Evolutionary conservation across 73 alveolate genomes (phyloP), one percentile per base, ranked within the genome.

Genomic region (Uronychia setigera): DNA sequence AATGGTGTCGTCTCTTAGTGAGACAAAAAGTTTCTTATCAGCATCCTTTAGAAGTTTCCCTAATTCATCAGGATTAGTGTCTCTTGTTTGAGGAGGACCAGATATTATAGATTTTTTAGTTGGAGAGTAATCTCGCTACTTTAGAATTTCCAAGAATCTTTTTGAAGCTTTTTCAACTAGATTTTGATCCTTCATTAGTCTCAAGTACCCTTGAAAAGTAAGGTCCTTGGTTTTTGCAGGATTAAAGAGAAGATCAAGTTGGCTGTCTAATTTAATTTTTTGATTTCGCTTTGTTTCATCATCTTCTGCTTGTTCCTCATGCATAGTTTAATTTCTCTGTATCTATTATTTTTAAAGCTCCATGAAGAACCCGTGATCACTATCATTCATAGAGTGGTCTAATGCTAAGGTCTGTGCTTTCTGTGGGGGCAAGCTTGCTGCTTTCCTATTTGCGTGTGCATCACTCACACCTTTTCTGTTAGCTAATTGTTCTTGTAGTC

Each of bases 21-120:
- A 77, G 32, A 79, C n/a, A 58, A 86, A 86, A 60, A 79, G 74
- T 27, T 86, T 80, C 32, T 86, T 86, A 77, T 86, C 92, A 13
- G 88, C 83, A 27, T 86, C 92, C 1, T 74, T 59, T 29, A 86
- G 80, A 1, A 79, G 77, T 25, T 59, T 13, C n/a, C 34, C 74
- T 26, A 86, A 27, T 25, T 86, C 92, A 0, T 85, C 74, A 1
- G 57, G 29, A 5, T 5, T 11, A 5, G 19, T 46, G 67, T 46
- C 67, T 19, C 19, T 46, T 5, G 67, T 46, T 46, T 46, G 67
- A 11, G 67, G 67, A 19, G 19, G 67, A 46, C n/a, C 19, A 11
- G 5, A 46, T 5, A 46, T 11, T 5, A 19, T 11, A 46, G 67
- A 46, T 19, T 46, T 46, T 19, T 46, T 5, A 46, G n/a, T 11